Evolutionary conservation across 177 flowering plant genomes (phyloP).

Genomic region (Vitis hybrid): DNA sequence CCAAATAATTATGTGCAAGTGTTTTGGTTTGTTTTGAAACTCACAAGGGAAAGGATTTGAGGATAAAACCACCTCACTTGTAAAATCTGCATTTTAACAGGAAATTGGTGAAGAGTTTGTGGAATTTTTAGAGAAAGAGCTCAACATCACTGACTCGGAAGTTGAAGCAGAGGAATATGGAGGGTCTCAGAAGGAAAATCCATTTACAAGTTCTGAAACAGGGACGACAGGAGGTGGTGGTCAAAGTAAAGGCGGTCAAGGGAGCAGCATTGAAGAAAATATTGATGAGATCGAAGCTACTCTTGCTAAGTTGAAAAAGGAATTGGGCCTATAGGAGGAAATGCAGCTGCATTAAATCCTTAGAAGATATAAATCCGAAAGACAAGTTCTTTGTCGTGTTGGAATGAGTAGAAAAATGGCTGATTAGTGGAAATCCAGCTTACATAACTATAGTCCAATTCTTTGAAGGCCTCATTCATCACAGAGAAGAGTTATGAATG

Average conservation of each 20-base stretch:
- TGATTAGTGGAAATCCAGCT: too few relatives aligned
- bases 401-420: too few relatives aligned
- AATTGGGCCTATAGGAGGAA: conserved; percentile 56
- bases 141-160: conserved; percentile 62
- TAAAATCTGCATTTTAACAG: conserved; percentile 30
- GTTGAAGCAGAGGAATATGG: conserved; percentile 21
- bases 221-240: conserved; percentile 13
- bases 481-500: too few relatives aligned
- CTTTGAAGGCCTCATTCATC: too few relatives aligned
- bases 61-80: neutral
- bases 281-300: conserved; percentile 89
- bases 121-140: conserved; percentile 91
- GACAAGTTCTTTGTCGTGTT: too few relatives aligned
- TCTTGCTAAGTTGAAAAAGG: conserved; percentile 75
- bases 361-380: neutral
- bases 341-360: conserved; percentile 1
- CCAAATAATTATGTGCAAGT: neutral
- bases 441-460: too few relatives aligned
- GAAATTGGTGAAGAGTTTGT: conserved; percentile 97
- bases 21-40: neutral
- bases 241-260: conserved; percentile 19
- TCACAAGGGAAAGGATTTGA: neutral
- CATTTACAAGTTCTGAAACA: conserved; percentile 28
- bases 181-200: conserved; percentile 13
- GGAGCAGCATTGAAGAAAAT: conserved; percentile 57